A percentile compares a stretch with the other conserved stretches of the same genome.
Conservation (phyloP, 345 rosid species). For the Hibiscus tridactylites region DNA sequence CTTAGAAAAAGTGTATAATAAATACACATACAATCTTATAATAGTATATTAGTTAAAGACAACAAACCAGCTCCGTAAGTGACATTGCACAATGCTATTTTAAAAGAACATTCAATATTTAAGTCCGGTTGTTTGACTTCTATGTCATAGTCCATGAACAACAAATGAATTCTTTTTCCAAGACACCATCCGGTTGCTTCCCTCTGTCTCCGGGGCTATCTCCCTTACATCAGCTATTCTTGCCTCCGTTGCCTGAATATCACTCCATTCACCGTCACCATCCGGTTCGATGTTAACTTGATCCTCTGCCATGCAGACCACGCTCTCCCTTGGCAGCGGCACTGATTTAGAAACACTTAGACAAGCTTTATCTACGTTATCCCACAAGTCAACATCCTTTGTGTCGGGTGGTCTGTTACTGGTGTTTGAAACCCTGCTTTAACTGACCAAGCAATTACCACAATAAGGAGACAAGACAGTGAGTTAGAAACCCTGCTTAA, state of each 20-base stretch:
- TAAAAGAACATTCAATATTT: not conserved
- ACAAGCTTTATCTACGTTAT: slow-evolving; percentile 87
- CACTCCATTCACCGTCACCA: slow-evolving; percentile 78
- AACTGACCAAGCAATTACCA: slow-evolving; percentile 2
- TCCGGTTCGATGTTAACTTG: slow-evolving; percentile 46
- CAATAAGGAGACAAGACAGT: not conserved
- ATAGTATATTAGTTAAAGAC: not conserved
- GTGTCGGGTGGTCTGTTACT: slow-evolving; percentile 40
- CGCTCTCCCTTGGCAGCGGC: slow-evolving; percentile 42
- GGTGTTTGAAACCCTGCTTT: slow-evolving; percentile 20
- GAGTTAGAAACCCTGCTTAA: not conserved
- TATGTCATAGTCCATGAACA: not conserved
- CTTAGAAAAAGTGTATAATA: not conserved
- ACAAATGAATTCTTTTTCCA: not conserved
- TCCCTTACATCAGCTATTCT: slow-evolving; percentile 78
- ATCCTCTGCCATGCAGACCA: slow-evolving; percentile 53
- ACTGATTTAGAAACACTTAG: slow-evolving; percentile 53
- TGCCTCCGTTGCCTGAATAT: slow-evolving; percentile 85
- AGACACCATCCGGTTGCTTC: slow-evolving; percentile 35
- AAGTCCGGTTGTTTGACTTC: not conserved
- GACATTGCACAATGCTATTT: not conserved
- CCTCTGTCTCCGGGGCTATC: slow-evolving; percentile 51
- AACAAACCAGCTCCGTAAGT: not conserved
- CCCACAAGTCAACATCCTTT: slow-evolving; percentile 57
- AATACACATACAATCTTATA: not conserved